A percentile compares a stretch with the other conserved stretches of the same genome.
Evolutionary conservation across 768 basidiomycete species (phyloP).

Genomic region (Lactarius indigo): DNA sequence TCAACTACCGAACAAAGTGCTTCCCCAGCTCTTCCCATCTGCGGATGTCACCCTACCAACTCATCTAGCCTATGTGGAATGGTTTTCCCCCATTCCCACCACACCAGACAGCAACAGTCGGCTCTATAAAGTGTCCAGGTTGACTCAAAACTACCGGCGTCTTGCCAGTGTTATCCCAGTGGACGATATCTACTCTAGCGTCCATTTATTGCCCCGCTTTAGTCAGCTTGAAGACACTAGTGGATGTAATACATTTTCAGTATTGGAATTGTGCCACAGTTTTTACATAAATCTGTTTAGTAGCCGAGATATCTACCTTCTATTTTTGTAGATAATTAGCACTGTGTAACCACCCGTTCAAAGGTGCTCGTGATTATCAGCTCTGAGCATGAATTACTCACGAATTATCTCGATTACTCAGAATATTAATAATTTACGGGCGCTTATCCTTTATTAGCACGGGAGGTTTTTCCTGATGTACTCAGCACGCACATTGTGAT

Average conservation of each 20-base stretch:
- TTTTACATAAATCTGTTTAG: too few species aligned
- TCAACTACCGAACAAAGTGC: not conserved
- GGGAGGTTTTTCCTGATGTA: not conserved
- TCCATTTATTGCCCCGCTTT: not conserved
- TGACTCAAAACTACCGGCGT: not conserved
- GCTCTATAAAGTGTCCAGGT: not conserved
- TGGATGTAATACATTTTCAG: not conserved
- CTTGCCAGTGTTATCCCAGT: not conserved
- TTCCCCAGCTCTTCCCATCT: not conserved
- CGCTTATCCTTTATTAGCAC: not conserved
- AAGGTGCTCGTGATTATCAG: not conserved
- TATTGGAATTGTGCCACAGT: not conserved
- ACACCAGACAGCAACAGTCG: not conserved
- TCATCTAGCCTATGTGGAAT: constrained; percentile 7
- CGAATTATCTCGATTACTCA: not conserved
- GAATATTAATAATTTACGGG: not conserved
- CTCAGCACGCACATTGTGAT: too few species aligned
- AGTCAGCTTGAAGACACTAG: not conserved
- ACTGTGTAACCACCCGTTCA: not conserved
- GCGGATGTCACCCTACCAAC: not conserved
- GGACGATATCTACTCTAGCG: not conserved
- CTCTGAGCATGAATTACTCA: not conserved
- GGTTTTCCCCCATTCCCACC: not conserved
- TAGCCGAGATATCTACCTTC: not conserved
- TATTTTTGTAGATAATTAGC: not conserved